phyloP scores from a whole-genome alignment of 2,329 filamentous ascomycete species.

The Colletotrichum phormii region DNA sequence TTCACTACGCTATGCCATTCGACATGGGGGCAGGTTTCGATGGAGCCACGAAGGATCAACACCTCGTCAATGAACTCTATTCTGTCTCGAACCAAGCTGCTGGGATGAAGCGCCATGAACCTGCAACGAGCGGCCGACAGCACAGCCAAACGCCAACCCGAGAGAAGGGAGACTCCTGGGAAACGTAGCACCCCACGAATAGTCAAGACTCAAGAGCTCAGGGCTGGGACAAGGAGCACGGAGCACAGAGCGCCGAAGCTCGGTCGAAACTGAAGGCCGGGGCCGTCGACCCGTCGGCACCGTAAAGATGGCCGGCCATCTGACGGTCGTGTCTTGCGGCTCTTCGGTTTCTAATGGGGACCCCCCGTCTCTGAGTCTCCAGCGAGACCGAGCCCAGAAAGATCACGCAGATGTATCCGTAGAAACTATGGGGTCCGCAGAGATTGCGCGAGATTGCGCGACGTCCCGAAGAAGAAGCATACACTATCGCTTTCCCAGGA shows the following conservation, averaged over 20 bases:
- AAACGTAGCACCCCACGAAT: not conserved
- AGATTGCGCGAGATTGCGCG: slow-evolving; percentile 7
- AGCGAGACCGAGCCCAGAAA: not conserved
- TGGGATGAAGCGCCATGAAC: slow-evolving; percentile 23
- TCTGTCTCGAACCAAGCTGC: slow-evolving; percentile 29
- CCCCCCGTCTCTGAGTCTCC: slow-evolving; percentile 5
- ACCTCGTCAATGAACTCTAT: slow-evolving; percentile 3
- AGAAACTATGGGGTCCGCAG: not conserved
- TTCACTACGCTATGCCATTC: not conserved
- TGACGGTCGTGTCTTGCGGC: slow-evolving; percentile 9
- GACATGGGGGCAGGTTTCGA: not conserved
- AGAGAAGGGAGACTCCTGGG: not conserved
- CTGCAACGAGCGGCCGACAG: slow-evolving; percentile 1
- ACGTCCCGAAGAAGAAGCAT: slow-evolving; percentile 2
- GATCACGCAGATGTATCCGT: not conserved
- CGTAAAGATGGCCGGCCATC: not conserved
- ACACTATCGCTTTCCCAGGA: slow-evolving; percentile 3
- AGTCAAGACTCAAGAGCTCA: not conserved
- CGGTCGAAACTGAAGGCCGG: slow-evolving; percentile 17
- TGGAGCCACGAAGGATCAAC: not conserved
- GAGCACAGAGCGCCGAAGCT: slow-evolving; percentile 5
- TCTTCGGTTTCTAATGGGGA: slow-evolving; percentile 5
- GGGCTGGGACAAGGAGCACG: not conserved
- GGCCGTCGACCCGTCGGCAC: not conserved
- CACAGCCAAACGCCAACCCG: not conserved